Evolutionary conservation across 768 basidiomycete genomes (phyloP).

Genomic region (Strobilomyces echinocephalus): DNA sequence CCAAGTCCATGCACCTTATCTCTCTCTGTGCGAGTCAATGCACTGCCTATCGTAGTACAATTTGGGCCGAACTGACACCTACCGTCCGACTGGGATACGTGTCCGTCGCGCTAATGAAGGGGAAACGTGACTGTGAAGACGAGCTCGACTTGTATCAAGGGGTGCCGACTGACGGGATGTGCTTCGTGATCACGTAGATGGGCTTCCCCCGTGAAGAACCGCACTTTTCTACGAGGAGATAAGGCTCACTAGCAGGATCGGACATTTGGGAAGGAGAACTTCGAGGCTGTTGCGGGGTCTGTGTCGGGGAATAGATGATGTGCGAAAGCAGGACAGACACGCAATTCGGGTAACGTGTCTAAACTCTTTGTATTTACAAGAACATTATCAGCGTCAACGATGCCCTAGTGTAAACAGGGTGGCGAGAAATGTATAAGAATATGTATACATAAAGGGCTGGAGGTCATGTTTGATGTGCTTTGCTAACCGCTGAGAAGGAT

Average conservation of each 20-base stretch:
- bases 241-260: conserved; percentile 25
- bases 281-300: conserved; percentile 8
- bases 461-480: conserved; percentile 24
- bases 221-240: conserved; percentile 40
- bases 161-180: conserved; percentile 35
- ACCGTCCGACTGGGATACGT: conserved; percentile 33
- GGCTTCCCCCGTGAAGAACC: conserved; percentile 38
- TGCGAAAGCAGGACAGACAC: conserved; percentile 24
- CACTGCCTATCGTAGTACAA: not conserved
- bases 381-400: conserved; percentile 24
- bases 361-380: conserved; percentile 26
- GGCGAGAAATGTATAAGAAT: conserved; percentile 28
- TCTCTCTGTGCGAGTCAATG: conserved; percentile 31
- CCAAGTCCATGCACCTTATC: conserved; percentile 42
- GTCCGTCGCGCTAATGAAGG: conserved; percentile 25
- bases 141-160: conserved; percentile 2
- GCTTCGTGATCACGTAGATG: conserved; percentile 41
- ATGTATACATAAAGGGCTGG: conserved; percentile 28
- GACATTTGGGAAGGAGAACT: conserved; percentile 17
- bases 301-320: conserved; percentile 17
- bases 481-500: conserved; percentile 18
- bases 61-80: conserved; percentile 9
- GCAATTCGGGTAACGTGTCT: conserved; percentile 26
- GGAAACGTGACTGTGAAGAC: conserved; percentile 15
- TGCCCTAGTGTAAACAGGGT: conserved; percentile 24